Base-by-base conservation (phyloP, 2,329 filamentous ascomycete genomes). In the Trichoderma polysporum region DNA sequence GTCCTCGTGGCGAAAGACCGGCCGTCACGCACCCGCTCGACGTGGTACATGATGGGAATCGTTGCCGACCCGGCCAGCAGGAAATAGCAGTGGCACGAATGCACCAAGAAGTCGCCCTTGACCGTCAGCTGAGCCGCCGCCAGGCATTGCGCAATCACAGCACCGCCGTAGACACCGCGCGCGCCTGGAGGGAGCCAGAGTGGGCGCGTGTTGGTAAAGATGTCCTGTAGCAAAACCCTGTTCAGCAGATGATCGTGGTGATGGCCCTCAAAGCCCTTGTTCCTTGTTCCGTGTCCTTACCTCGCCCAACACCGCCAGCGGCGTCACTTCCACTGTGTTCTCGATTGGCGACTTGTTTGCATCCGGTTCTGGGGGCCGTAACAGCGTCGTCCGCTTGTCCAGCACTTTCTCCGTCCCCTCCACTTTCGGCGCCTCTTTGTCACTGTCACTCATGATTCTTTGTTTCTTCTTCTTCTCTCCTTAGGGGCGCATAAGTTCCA, bases 21-120 rank as follows among this genome's bases (percentile, higher is more conserved):
- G 9, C 95, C 95, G 76, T 97, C 93, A 65, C 95, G 90, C 56
- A 99, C 93, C 61, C 92, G 88, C 82, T 98, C 95, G 54, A 99
- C 95, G 76, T 97, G 92, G 82, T 97, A 98, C 69, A 97, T 85
- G 71, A 98, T 91, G 35, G 95, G 94, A 19, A 95, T 90, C 68
- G 91, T 88, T 13, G 88, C 85, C 75, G 94, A 91, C 31, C 95
- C 95, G 4, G 94, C 94, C 2, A 98, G 88, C 37, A 99, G 89
- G 79, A 99, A 99, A 83, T 98, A 99, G 86, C 95, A 98, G 85
- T 99, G 95, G 91, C 97, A 97, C 76, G 91, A 94, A 83, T 99
- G 95, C 58, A 95, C 88, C 68, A 89, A 86, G 79, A 97, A 97
- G 76, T 91, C 84, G 29, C 83, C 78, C 0, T 91, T 90, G 2